A percentile compares a stretch with the other conserved stretches of the same genome.
Evolutionary conservation across 2,329 filamentous ascomycete species (phyloP).

Genomic region (Anthostomella pinea): DNA sequence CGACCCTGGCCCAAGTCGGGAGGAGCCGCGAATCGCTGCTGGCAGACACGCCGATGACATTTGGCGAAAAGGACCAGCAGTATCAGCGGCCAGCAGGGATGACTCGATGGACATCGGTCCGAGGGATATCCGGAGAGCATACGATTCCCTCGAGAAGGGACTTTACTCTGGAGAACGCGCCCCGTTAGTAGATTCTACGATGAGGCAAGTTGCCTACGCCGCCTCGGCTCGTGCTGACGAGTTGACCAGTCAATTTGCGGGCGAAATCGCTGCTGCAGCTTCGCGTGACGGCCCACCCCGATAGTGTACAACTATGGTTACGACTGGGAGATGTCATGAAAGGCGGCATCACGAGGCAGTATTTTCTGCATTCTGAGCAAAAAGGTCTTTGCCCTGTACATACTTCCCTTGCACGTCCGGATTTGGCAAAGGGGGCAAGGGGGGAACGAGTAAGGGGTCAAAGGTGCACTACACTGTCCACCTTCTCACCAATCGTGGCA

Average conservation of each 20-base stretch:
- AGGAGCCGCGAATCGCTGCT: conserved; percentile 25
- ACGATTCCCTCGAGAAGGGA: conserved; percentile 20
- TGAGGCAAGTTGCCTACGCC: conserved; percentile 37
- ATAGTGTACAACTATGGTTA: background rate
- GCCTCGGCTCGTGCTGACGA: conserved; percentile 32
- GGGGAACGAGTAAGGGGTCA: too few species aligned
- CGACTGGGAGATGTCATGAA: too few species aligned
- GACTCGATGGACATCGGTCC: conserved; percentile 32
- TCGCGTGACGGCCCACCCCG: conserved; percentile 17
- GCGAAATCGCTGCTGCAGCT: conserved; percentile 22
- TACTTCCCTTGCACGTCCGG: conserved; percentile 4
- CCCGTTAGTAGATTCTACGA: conserved; percentile 20
- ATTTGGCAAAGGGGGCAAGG: too few species aligned
- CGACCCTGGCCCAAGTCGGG: conserved; percentile 18
- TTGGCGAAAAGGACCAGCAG: conserved; percentile 30
- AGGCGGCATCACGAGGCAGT: too few species aligned
- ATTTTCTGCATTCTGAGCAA: too few species aligned
- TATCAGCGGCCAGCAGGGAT: conserved; percentile 15
- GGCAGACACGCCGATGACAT: conserved; percentile 29
- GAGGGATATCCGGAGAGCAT: conserved; percentile 21
- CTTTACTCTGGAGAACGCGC: conserved; percentile 8
- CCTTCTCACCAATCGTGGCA: too few species aligned
- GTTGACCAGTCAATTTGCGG: too few species aligned
- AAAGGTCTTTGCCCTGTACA: too few species aligned
- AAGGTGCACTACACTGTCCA: too few species aligned